A percentile compares a stretch with the other conserved stretches of the same genome.
phyloP scores from a whole-genome alignment of 805 yeast genomes.

The Metschnikowia bowlesiae region DNA sequence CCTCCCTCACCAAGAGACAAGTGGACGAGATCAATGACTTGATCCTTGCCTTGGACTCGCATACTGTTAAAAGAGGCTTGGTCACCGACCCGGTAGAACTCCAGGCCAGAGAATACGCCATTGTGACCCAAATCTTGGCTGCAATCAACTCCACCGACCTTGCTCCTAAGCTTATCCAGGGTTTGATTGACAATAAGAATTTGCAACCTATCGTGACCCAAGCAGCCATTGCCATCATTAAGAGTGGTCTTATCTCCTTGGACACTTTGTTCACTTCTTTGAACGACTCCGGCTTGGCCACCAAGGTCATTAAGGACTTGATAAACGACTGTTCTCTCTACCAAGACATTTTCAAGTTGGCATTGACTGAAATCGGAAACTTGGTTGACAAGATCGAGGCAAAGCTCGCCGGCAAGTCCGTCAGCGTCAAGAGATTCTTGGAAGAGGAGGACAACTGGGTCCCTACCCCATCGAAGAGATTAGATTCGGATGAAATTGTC shows the following conservation, averaged over 20 bases:
- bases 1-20: slow-evolving; percentile 16
- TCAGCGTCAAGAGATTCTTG: slow-evolving; percentile 22
- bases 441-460: slow-evolving; percentile 6
- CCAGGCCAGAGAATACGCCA: slow-evolving; percentile 34
- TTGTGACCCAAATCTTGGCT: slow-evolving; percentile 38
- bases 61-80: slow-evolving; percentile 28
- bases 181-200: slow-evolving; percentile 28
- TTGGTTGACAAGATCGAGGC: slow-evolving; percentile 26
- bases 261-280: slow-evolving; percentile 36
- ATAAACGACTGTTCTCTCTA: slow-evolving; percentile 37
- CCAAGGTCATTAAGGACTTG: slow-evolving; percentile 30
- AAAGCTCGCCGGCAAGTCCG: slow-evolving; percentile 19
- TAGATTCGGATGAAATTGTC: slow-evolving; percentile 20
- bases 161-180: slow-evolving; percentile 33
- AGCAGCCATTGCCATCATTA: slow-evolving; percentile 26
- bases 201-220: slow-evolving; percentile 28
- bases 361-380: slow-evolving; percentile 26
- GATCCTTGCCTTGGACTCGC: slow-evolving; percentile 25
- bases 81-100: slow-evolving; percentile 21
- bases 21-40: slow-evolving; percentile 21
- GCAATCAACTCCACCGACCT: slow-evolving; percentile 34
- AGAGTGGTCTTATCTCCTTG: slow-evolving; percentile 30
- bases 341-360: slow-evolving; percentile 36
- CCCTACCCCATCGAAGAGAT: slow-evolving; percentile 9
- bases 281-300: slow-evolving; percentile 41